These are phyloP conservation scores for Amborella trichopoda DNA, from an alignment of 164 flowering plant species.

Conservation along the genomic window DNA sequence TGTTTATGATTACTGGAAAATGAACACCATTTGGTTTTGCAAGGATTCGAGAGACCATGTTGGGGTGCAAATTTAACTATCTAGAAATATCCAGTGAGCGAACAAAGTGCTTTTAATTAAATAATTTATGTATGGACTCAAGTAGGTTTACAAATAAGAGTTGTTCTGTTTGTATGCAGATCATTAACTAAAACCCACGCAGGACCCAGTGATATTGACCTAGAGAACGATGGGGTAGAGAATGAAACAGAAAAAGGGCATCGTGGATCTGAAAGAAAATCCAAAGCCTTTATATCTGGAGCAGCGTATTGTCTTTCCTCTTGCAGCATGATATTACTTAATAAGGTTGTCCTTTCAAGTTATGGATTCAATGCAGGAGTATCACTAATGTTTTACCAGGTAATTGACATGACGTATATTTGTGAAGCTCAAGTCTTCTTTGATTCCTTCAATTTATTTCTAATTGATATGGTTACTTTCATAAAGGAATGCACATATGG, in stretches of 20 bases:
- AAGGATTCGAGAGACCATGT: no score
- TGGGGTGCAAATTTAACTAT: no score
- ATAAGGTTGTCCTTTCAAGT: constrained; percentile 60
- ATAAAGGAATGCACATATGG: no score
- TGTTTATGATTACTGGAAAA: no score
- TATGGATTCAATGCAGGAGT: constrained; percentile 73
- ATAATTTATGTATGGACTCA: neutral
- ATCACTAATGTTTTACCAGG: constrained; percentile 83
- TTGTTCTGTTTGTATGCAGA: constrained; percentile 12
- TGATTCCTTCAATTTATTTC: no score
- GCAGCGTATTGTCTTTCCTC: constrained; percentile 74
- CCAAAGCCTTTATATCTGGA: constrained; percentile 65
- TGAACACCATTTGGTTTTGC: no score
- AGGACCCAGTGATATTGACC: constrained; percentile 5
- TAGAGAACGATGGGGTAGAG: constrained; percentile 7
- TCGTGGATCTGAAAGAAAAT: constrained; percentile 25
- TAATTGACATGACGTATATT: no score
- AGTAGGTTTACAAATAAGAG: neutral
- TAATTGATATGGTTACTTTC: no score
- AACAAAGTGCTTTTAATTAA: no score
- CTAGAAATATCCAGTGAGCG: no score
- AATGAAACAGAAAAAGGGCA: constrained; percentile 20
- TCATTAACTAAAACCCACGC: constrained; percentile 20
- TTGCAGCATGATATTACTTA: constrained; percentile 78
- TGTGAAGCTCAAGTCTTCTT: no score